phyloP scores from a whole-genome alignment of 164 flowering plant species.

The Stephania cephalantha region DNA sequence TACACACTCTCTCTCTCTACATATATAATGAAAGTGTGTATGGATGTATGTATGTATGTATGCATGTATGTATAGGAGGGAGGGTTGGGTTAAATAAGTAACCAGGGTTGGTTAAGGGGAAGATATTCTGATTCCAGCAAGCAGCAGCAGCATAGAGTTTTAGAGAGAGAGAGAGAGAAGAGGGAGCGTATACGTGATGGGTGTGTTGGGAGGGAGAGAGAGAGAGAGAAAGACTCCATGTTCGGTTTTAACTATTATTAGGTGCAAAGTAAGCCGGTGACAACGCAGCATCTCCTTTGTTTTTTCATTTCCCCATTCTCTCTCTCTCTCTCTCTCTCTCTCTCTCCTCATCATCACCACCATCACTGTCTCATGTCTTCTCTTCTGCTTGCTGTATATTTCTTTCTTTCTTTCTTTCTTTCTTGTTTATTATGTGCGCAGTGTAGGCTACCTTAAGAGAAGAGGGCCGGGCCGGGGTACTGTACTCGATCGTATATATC shows the following conservation, averaged over 20 bases:
- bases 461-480: no score
- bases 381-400: not conserved
- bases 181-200: not conserved
- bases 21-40: not conserved
- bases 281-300: constrained; percentile 44
- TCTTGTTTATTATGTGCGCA: not conserved
- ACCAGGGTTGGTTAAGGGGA: not conserved
- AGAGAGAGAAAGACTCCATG: not conserved
- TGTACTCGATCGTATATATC: no score
- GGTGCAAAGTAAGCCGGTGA: constrained; percentile 51
- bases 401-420: constrained; percentile 8
- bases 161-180: not conserved
- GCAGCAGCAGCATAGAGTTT: not conserved
- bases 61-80: not conserved
- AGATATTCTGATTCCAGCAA: constrained; percentile 2
- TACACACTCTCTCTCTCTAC: not conserved
- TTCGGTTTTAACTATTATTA: constrained; percentile 41
- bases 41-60: not conserved
- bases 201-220: not conserved
- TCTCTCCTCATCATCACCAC: constrained; percentile 23
- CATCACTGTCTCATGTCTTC: constrained; percentile 8
- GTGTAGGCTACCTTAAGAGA: no score
- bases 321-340: constrained; percentile 11
- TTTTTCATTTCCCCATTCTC: constrained; percentile 20
- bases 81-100: not conserved